Evolutionary conservation across 2,329 filamentous ascomycete genomes (phyloP).

Genomic region (Nannizziopsis barbatae): DNA sequence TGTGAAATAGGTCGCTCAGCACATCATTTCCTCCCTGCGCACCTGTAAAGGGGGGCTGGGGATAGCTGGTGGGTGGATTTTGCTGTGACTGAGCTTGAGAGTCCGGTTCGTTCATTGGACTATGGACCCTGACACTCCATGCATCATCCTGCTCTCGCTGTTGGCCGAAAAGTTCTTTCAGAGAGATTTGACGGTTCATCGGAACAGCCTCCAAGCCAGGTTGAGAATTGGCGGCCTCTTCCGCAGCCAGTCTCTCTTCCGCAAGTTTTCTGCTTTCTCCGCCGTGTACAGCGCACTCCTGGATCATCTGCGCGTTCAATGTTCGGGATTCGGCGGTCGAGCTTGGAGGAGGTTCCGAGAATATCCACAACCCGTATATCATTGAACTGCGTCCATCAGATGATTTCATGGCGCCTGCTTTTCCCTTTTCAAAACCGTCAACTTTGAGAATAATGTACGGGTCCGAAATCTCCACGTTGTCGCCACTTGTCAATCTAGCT

Average conservation of each 20-base stretch:
- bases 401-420: constrained; percentile 14
- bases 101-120: constrained; percentile 16
- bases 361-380: constrained; percentile 55
- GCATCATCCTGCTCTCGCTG: constrained; percentile 43
- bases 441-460: constrained; percentile 51
- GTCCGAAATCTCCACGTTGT: constrained; percentile 54
- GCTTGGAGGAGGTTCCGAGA: constrained; percentile 46
- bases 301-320: constrained; percentile 44
- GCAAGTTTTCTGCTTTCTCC: constrained; percentile 39
- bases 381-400: constrained; percentile 7
- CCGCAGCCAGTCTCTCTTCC: constrained; percentile 26
- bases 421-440: constrained; percentile 25
- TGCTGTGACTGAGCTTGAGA: constrained; percentile 2
- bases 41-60: neutral
- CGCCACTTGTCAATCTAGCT: constrained; percentile 47
- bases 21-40: constrained; percentile 9
- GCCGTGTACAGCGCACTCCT: constrained; percentile 44
- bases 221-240: constrained; percentile 23
- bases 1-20: constrained; percentile 26
- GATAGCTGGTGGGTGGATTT: constrained; percentile 1
- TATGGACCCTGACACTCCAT: constrained; percentile 41
- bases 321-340: constrained; percentile 44
- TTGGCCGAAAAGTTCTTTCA: constrained; percentile 46
- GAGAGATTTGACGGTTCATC: constrained; percentile 44
- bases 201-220: constrained; percentile 33